Base-by-base conservation (phyloP, 1,139 yeast species). In the Tardiomyces depauwii region DNA sequence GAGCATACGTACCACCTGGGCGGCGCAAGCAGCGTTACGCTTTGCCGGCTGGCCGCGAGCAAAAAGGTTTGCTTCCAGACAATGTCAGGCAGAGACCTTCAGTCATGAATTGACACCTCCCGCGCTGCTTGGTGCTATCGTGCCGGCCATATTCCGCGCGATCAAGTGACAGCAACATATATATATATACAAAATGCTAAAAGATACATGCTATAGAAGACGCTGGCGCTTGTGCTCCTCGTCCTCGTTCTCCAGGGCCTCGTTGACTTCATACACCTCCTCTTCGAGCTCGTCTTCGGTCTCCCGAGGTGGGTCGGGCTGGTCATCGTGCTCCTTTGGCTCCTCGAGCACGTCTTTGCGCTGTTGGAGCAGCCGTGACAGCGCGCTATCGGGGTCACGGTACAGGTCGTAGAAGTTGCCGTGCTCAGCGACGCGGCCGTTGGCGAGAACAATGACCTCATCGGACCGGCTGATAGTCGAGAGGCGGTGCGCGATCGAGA, bases 401-500 rank as follows among this genome's bases (percentile, higher is more conserved):
- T 77, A 82, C 42, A 89, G 70, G 18, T 77, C 78, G 33, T 67
- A 67, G 57, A 86, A 89, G 40, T 70, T 66, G 18, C 97, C 97
- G 53, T 80, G 84, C 63, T 91, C 97, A 1, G 84, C 86, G n/a
- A 88, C 85, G 28, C 71, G 71, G 10, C 96, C 96, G 39, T 76
- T 76, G 25, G 88, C 86, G 23, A 89, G 66, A 2, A 89, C 97
- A 50, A 89, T 75, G 10, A 89, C 78, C 49, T 85, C 74, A 55
- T 87, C 91, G 49, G 95, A 82, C 55, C 88, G 76, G 55, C 82
- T 78, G 47, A 91, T 89, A 0, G 98, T 89, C 1, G 95, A 83
- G 49, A 88, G 70, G 53, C 96, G 71, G 63, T 89, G 98, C 1
- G 97, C 97, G 60, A 89, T 91, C 48, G 93, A 84, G 44, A 89